phyloP scores from a whole-genome alignment of 495 filamentous ascomycete species.

The Trichoderma erinaceum region DNA sequence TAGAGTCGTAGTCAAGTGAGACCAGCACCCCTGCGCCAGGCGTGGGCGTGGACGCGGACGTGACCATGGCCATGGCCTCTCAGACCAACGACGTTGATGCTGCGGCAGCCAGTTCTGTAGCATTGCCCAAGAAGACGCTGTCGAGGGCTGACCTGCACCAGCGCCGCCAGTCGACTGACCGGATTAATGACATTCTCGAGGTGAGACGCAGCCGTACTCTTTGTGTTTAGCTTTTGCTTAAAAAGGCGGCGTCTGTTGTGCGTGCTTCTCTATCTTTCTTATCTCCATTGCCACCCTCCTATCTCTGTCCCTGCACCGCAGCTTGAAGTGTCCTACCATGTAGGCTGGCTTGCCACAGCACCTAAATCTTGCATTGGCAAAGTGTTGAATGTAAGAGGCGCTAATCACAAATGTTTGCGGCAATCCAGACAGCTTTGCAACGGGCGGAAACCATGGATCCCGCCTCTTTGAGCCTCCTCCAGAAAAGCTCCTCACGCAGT shows the following conservation, averaged over 20 bases:
- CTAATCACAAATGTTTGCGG: not conserved
- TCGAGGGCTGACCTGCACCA: not conserved
- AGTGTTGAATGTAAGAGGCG: not conserved
- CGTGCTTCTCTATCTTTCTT: not conserved
- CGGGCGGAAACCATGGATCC: constrained; percentile 10
- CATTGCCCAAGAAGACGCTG: constrained; percentile 6
- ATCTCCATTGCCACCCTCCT: not conserved
- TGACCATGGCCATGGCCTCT: not conserved
- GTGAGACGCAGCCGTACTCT: constrained; percentile 1
- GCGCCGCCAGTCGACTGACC: constrained; percentile 7
- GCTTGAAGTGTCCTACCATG: not conserved
- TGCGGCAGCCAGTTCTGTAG: not conserved
- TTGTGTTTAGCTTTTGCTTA: not conserved
- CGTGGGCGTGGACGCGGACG: not conserved
- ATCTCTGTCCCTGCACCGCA: not conserved
- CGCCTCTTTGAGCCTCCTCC: constrained; percentile 10
- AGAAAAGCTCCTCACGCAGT: not conserved
- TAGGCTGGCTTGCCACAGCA: not conserved
- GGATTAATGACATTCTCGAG: constrained; percentile 17
- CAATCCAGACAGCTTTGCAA: not conserved
- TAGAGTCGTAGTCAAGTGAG: not conserved
- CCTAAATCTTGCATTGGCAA: not conserved
- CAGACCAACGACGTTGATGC: not conserved
- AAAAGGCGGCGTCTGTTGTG: constrained; percentile 1
- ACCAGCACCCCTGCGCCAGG: not conserved